phyloP scores from a whole-genome alignment of 2,329 filamentous ascomycete genomes.

The Rutstroemia sp. region DNA sequence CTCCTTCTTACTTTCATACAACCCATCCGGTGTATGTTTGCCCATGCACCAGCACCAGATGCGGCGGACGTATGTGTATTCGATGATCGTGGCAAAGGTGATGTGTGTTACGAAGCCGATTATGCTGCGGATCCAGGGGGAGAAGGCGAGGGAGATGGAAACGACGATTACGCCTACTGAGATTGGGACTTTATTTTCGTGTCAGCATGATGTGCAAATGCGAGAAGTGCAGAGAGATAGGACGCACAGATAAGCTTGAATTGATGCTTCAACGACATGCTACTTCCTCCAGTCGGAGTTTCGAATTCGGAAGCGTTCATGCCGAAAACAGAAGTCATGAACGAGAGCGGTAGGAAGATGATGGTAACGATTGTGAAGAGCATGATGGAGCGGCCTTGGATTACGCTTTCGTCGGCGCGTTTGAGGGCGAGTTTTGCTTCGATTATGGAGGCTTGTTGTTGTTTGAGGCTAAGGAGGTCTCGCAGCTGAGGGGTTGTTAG shows the following conservation, averaged over 20 bases:
- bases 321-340: slow-evolving; percentile 27
- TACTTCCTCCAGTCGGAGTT: neutral
- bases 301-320: slow-evolving; percentile 27
- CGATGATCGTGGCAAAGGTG: neutral
- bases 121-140: slow-evolving; percentile 7
- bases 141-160: slow-evolving; percentile 11
- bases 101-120: neutral
- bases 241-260: slow-evolving; percentile 10
- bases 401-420: neutral
- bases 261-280: slow-evolving; percentile 9
- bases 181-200: slow-evolving; percentile 6
- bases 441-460: neutral
- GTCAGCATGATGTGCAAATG: too few species aligned
- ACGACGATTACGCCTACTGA: slow-evolving; percentile 9
- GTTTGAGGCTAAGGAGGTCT: neutral
- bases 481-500: neutral
- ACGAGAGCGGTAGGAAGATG: slow-evolving; percentile 28
- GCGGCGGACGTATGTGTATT: neutral
- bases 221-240: neutral
- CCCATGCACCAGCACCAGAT: neutral
- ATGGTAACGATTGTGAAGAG: slow-evolving; percentile 31
- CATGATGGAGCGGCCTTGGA: neutral
- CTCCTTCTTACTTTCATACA: neutral
- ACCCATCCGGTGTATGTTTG: neutral
- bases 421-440: neutral